Evolutionary conservation across 495 filamentous ascomycete genomes (phyloP), one percentile per base, ranked within the genome.

Genomic region (Cladorrhinum samala): DNA sequence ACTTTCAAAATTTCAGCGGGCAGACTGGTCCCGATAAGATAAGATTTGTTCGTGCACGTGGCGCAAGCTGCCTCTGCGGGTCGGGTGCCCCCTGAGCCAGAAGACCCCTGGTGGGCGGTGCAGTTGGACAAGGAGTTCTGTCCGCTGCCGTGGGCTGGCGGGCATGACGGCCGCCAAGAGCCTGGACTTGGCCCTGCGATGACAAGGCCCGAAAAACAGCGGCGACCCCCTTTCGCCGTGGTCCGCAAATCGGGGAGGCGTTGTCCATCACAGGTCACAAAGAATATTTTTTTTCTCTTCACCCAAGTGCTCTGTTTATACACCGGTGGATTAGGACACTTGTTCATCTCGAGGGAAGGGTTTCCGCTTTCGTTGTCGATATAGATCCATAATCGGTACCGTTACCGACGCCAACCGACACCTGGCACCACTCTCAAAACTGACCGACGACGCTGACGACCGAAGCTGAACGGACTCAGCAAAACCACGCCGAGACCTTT

Each of bases 91-190:
- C 6, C 27, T 11, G 11, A 13, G 13, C 13, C 41, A 44, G 5
- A 14, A n/a, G 25, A 25, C 21, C 23, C 11, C n/a, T 52, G 20
- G 43, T 24, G 43, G 8, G 43, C 21, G 43, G 14, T 8, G 13
- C 50, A 36, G 25, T 18, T 41, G 39, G 43, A 1, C 7, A 21
- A 17, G 2, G 39, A 4, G 18, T 1, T 33, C 20, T 41, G 25
- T 16, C 48, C 8, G 25, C 19, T 7, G 41, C 16, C 8, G 43
- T 38, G 16, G 27, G n/a, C 49, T 52, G 49, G 42, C 30, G 38
- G 21, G 21, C 44, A 66, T 61, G 65, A 65, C 60, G 60, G 55
- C 41, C 56, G 60, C 63, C 60, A 66, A 66, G 65, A 59, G n/a
- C 47, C 41, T 37, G 37, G 52, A 52, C 23, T 25, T 54, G 41